Evolutionary conservation across 225 moss, liverwort and hornwort genomes (phyloP).

Genomic region (Bryoerythrophyllum caledonicum): DNA sequence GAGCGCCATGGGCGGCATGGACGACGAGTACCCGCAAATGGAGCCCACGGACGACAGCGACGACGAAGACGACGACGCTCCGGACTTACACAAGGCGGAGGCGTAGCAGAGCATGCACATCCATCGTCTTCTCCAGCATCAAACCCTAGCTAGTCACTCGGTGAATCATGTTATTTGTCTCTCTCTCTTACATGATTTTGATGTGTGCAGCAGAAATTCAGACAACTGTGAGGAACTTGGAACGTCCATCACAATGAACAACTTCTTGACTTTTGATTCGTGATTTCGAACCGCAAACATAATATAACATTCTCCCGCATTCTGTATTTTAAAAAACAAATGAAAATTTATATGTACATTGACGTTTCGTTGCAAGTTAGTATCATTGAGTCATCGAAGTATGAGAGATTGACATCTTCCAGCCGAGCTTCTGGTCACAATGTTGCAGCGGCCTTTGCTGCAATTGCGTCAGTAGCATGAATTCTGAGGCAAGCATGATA

Average conservation of each 20-base stretch:
- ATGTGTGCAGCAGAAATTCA: background rate
- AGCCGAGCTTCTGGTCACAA: background rate
- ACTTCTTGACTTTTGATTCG: background rate
- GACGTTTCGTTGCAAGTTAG: background rate
- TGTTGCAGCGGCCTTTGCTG: no score
- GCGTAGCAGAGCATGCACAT: background rate
- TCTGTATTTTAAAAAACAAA: background rate
- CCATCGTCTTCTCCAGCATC: background rate
- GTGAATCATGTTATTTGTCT: background rate
- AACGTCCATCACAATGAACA: background rate
- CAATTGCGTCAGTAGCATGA: no score
- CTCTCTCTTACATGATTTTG: background rate
- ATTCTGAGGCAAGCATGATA: no score
- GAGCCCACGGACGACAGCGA: conserved; percentile 1
- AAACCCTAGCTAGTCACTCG: background rate
- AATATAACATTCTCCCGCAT: background rate
- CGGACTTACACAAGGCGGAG: conserved; percentile 10
- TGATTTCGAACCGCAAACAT: background rate
- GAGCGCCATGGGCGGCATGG: background rate
- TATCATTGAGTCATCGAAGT: no score
- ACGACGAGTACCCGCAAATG: background rate
- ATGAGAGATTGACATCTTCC: no score
- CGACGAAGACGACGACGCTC: background rate
- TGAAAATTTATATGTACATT: background rate
- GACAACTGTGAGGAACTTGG: background rate